A percentile compares a stretch with the other conserved stretches of the same genome.
phyloP scores from a whole-genome alignment of 176 grass and related monocot genomes.

The Triticum aestivum region IWGSC_CS_RefSeq_v2.1 NC_057802.1:610389782-610390281 shows the following conservation, averaged over 20 bases:
- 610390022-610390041: conserved; percentile 39
- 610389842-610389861: conserved; percentile 94
- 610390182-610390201: conserved; percentile 40
- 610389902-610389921: conserved; percentile 43
- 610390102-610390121: conserved; percentile 47
- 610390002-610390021: conserved; percentile 48
- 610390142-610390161: conserved; percentile 47
- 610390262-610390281: conserved; percentile 31
- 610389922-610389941: conserved; percentile 43
- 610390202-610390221: conserved; percentile 43
- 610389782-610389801: conserved; percentile 98
- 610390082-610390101: conserved; percentile 28
- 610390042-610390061: conserved; percentile 33
- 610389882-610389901: conserved; percentile 65
- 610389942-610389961: conserved; percentile 47
- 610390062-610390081: conserved; percentile 36
- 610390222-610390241: conserved; percentile 42
- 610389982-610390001: conserved; percentile 44
- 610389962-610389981: conserved; percentile 60
- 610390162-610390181: conserved; percentile 47
- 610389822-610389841: conserved; percentile 98
- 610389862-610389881: conserved; percentile 72
- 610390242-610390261: conserved; percentile 39
- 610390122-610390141: conserved; percentile 47
- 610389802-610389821: conserved; percentile 98